Base-by-base conservation (phyloP, 192 early-diverging fungal species). In the Mortierella antarctica region DNA sequence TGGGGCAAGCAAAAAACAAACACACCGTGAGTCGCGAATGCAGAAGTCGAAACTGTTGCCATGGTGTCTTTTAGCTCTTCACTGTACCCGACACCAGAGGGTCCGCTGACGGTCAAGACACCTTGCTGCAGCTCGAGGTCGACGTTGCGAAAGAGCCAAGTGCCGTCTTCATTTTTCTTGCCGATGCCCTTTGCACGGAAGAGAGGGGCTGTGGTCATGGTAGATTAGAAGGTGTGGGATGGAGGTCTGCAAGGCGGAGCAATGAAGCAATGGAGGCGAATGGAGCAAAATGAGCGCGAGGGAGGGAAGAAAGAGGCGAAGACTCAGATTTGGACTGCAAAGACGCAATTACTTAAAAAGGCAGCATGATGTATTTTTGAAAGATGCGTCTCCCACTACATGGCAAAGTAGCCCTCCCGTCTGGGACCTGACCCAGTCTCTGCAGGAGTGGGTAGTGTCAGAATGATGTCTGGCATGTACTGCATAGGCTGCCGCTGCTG, bases 51-150 rank as follows among this genome's bases (percentile, higher is more conserved):
- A n/a, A n/a, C 7, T 45, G 14, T 8, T 45, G 14, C 3, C 23
- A 54, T 2, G 31, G 18, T 9, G 47, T 50, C 46, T 1, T 0
- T 0, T 31, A 3, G 31, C 31, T 31, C 31, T 31, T 31, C n/a
- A 40, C 45, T n/a, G 67, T 85, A 89, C 88, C 88, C 93, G 47
- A 89, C 88, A 13, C 93, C 93, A 85, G 90, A 91, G 55, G 92
- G 92, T 0, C 93, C 93, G 55, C 85, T 84, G 45, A 94, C 83
- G 18, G 86, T 85, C 12, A 94, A 51, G 12, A 87, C 82, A 15
- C 93, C 88, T 39, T 87, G 49, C 47, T 86, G 63, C 17, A 94
- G 45, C 17, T 83, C 69, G 48, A 93, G 75, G 45, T 71, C 69
- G 39, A 93, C 67, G 65, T 94, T 83, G 57, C 90, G 81, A 73